Evolutionary conservation across 345 rosid species (phyloP).

Genomic region (Clausena lansium): DNA sequence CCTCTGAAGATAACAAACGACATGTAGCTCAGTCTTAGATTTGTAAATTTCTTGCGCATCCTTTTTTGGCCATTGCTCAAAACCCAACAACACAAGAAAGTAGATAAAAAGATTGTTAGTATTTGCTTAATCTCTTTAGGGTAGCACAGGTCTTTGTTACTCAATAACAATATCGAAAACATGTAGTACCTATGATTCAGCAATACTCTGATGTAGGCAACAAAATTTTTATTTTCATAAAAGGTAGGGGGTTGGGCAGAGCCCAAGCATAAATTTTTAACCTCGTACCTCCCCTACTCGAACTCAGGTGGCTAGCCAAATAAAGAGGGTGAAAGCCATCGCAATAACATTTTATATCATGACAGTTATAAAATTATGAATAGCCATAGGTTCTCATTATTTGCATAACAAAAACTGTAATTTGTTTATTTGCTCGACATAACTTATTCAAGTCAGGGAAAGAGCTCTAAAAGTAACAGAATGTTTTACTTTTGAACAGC

Average conservation of each 20-base stretch:
- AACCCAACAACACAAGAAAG: neutral
- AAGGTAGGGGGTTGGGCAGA: no score
- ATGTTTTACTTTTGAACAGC: neutral
- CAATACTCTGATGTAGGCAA: neutral
- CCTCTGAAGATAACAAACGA: neutral
- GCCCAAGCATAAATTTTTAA: no score
- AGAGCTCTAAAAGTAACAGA: neutral
- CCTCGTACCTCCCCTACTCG: no score
- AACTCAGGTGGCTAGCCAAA: no score
- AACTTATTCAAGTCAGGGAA: slow-evolving; percentile 1
- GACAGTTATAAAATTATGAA: neutral
- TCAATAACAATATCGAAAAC: neutral
- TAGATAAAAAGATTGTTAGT: neutral
- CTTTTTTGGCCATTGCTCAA: neutral
- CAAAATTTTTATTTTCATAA: no score
- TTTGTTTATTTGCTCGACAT: neutral
- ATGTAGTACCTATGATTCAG: neutral
- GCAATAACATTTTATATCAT: neutral
- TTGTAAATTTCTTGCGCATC: neutral
- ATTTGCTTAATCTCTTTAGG: neutral
- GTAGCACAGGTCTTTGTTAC: neutral
- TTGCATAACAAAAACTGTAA: neutral
- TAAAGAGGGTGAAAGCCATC: no score
- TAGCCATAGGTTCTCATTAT: neutral
- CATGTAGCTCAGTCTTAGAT: neutral